phyloP scores from a whole-genome alignment of 2,329 filamentous ascomycete species.

The Hansfordia pulvinata region DNA sequence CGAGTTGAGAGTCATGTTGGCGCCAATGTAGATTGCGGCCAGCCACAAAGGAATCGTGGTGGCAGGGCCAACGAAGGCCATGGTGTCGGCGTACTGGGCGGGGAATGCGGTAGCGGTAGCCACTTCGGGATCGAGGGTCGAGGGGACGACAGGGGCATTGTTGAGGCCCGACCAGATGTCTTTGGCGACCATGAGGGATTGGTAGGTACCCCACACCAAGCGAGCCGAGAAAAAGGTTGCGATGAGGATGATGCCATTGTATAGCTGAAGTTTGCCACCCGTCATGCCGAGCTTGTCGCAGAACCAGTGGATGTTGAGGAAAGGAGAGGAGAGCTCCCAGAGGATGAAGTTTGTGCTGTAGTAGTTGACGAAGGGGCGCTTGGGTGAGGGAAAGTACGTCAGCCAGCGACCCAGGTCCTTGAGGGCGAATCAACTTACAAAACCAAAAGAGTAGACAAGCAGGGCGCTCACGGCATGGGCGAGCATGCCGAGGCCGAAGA shows the following conservation, averaged over 20 bases:
- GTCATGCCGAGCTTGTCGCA: constrained; percentile 78
- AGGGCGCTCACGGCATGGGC: constrained; percentile 66
- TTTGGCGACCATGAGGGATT: constrained; percentile 53
- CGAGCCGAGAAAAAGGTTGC: constrained; percentile 64
- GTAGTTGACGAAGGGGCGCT: constrained; percentile 77
- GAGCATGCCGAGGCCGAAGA: constrained; percentile 66
- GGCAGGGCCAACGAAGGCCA: constrained; percentile 33
- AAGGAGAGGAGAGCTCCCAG: constrained; percentile 75
- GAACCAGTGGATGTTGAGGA: constrained; percentile 86
- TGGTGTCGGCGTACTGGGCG: constrained; percentile 24
- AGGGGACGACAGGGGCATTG: constrained; percentile 20
- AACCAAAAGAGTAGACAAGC: constrained; percentile 63
- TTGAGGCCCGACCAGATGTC: constrained; percentile 52
- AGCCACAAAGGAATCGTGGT: constrained; percentile 57
- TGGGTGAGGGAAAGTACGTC: constrained; percentile 3
- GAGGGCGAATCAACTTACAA: constrained; percentile 41
- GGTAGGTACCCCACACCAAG: constrained; percentile 64
- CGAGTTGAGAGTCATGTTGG: constrained; percentile 59
- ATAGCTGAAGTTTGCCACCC: constrained; percentile 57
- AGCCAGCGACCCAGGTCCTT: constrained; percentile 3
- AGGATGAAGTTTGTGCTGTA: constrained; percentile 73
- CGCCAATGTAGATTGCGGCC: constrained; percentile 49
- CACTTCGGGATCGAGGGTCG: constrained; percentile 17
- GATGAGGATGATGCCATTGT: constrained; percentile 64
- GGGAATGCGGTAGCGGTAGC: constrained; percentile 19